phyloP scores from a whole-genome alignment of 2,329 filamentous ascomycete species.

The Cercospora beticola region DNA sequence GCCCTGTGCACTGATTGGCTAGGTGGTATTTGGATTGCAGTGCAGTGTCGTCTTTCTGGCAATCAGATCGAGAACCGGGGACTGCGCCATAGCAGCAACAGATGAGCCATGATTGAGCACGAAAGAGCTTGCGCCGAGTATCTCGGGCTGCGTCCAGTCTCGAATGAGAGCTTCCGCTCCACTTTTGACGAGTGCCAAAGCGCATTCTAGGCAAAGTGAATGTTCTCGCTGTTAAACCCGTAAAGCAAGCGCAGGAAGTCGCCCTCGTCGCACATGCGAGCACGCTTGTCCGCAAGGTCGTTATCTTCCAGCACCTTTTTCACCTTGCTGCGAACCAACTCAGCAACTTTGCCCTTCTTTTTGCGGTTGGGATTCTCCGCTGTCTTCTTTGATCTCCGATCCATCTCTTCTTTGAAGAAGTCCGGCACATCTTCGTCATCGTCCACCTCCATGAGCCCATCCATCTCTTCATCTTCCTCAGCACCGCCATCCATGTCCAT shows the following conservation, averaged over 20 bases:
- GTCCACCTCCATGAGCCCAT: constrained; percentile 55
- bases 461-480: constrained; percentile 48
- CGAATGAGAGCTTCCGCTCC: background rate
- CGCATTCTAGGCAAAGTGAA: constrained; percentile 71
- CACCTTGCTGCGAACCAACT: constrained; percentile 84
- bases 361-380: constrained; percentile 58
- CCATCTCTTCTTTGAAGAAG: constrained; percentile 71
- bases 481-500: constrained; percentile 44
- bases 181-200: background rate
- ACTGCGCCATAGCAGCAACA: background rate
- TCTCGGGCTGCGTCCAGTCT: background rate
- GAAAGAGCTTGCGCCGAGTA: background rate
- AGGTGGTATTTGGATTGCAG: background rate
- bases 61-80: background rate
- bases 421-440: constrained; percentile 73
- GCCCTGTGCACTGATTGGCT: background rate
- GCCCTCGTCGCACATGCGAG: constrained; percentile 85
- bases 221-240: constrained; percentile 87
- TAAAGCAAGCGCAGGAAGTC: constrained; percentile 81
- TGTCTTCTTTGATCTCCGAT: constrained; percentile 57
- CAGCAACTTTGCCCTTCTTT: constrained; percentile 75
- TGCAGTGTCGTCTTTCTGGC: background rate
- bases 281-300: constrained; percentile 73
- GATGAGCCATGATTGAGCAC: background rate
- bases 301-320: constrained; percentile 81